Conservation (phyloP, 352 stramenopile species). For the Peronosclerospora sorghi region DNA sequence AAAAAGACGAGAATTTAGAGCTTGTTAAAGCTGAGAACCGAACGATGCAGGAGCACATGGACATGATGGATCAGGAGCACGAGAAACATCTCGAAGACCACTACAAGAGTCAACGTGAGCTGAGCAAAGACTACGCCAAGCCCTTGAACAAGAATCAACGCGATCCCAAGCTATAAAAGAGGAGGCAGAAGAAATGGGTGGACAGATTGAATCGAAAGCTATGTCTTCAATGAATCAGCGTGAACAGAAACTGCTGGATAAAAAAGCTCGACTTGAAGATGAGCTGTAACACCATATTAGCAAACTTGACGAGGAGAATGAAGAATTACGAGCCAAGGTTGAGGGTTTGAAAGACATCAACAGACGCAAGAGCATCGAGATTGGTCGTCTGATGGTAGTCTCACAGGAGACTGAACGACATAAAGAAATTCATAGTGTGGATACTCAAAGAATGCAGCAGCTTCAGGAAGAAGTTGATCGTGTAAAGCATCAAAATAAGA, state of each 20-base stretch:
- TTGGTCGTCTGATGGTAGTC: slow-evolving; percentile 33
- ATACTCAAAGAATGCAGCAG: slow-evolving; percentile 29
- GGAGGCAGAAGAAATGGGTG: slow-evolving; percentile 24
- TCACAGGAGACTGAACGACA: slow-evolving; percentile 30
- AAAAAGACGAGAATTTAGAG: slow-evolving; percentile 23
- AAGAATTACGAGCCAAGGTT: slow-evolving; percentile 29
- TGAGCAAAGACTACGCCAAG: slow-evolving; percentile 27
- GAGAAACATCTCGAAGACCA: slow-evolving; percentile 36
- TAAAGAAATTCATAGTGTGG: slow-evolving; percentile 10
- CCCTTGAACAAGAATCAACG: slow-evolving; percentile 26
- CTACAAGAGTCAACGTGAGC: slow-evolving; percentile 28
- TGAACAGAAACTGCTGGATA: slow-evolving; percentile 35
- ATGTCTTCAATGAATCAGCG: slow-evolving; percentile 35
- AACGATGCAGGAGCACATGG: slow-evolving; percentile 32
- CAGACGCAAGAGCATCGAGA: slow-evolving; percentile 41
- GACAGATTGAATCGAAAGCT: slow-evolving; percentile 31
- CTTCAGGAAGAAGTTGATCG: slow-evolving; percentile 26
- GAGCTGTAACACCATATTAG: slow-evolving; percentile 24
- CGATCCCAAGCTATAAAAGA: slow-evolving; percentile 30
- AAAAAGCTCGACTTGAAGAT: slow-evolving; percentile 33
- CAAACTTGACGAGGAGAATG: slow-evolving; percentile 30
- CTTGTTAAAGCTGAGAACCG: slow-evolving; percentile 30
- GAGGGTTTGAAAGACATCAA: slow-evolving; percentile 40
- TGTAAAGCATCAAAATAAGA: slow-evolving; percentile 29
- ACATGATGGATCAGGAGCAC: slow-evolving; percentile 30